A percentile compares a stretch with the other conserved stretches of the same genome.
phyloP scores from a whole-genome alignment of 2,329 filamentous ascomycete genomes.

The Ceratocystis albifundus region DNA sequence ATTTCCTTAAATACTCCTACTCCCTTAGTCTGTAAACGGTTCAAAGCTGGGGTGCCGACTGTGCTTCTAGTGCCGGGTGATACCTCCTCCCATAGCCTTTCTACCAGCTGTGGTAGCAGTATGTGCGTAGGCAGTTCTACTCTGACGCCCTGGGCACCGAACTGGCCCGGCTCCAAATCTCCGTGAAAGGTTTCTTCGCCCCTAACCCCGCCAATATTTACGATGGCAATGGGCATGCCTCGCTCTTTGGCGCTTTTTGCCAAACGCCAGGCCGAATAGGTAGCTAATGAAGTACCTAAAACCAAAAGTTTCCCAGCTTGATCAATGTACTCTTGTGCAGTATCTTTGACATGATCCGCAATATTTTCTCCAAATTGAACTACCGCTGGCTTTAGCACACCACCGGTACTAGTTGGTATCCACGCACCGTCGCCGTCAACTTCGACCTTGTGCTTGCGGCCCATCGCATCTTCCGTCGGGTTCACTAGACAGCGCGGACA shows the following conservation, averaged over 20 bases:
- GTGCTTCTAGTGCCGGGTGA: background rate
- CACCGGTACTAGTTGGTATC: conserved; percentile 52
- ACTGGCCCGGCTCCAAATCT: conserved; percentile 41
- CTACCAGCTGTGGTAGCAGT: conserved; percentile 46
- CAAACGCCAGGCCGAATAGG: conserved; percentile 87
- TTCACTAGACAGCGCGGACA: conserved; percentile 68
- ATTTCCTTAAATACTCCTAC: conserved; percentile 45
- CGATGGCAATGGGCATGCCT: conserved; percentile 72
- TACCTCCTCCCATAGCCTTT: conserved; percentile 32
- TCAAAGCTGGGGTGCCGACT: background rate
- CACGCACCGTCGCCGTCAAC: conserved; percentile 66
- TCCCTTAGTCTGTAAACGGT: conserved; percentile 25
- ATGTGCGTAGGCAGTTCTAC: conserved; percentile 47
- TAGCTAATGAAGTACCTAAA: conserved; percentile 81
- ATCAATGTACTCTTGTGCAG: conserved; percentile 71
- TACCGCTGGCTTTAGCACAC: conserved; percentile 83
- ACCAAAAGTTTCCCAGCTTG: conserved; percentile 63
- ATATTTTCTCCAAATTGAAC: conserved; percentile 97
- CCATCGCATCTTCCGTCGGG: background rate
- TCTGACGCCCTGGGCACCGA: conserved; percentile 43
- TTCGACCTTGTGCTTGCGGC: conserved; percentile 40
- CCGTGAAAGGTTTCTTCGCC: conserved; percentile 64
- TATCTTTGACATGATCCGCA: conserved; percentile 51
- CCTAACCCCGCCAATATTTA: conserved; percentile 77
- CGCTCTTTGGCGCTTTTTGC: conserved; percentile 72